Percentiles rank a stretch among this genome's conserved stretches.
These are phyloP conservation scores for Hypoxylon perforatum DNA, from an alignment of 495 filamentous ascomycete genomes.

Conservation along the genomic window DNA sequence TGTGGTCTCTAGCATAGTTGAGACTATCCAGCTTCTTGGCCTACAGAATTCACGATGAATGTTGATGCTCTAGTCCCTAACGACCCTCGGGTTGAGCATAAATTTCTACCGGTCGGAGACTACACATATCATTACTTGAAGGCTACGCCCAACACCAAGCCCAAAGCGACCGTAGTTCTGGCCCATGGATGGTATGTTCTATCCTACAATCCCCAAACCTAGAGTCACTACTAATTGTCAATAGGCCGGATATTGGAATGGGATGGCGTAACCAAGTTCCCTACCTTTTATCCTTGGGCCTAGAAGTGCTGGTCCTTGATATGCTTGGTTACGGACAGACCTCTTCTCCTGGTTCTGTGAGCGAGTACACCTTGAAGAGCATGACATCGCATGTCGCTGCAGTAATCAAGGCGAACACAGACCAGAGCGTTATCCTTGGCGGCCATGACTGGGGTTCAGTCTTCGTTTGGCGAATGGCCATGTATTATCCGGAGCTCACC, in stretches of 20 bases:
- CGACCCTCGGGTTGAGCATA: constrained; percentile 69
- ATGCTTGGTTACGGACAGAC: constrained; percentile 80
- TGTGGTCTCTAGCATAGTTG: background rate
- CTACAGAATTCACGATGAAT: background rate
- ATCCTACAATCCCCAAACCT: background rate
- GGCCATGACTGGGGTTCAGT: constrained; percentile 84
- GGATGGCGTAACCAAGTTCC: constrained; percentile 86
- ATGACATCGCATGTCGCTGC: constrained; percentile 72
- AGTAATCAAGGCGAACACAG: constrained; percentile 41
- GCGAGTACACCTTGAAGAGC: constrained; percentile 72
- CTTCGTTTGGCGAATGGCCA: constrained; percentile 68
- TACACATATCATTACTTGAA: constrained; percentile 74
- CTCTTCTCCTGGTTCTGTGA: constrained; percentile 62
- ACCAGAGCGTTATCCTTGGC: constrained; percentile 63
- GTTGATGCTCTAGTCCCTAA: constrained; percentile 57
- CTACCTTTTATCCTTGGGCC: constrained; percentile 68
- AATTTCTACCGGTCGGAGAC: constrained; percentile 66
- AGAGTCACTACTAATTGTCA: background rate
- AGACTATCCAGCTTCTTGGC: background rate
- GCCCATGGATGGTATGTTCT: constrained; percentile 54
- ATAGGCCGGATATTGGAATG: constrained; percentile 67
- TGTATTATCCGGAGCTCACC: constrained; percentile 76
- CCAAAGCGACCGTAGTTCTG: constrained; percentile 69
- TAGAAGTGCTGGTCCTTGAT: constrained; percentile 76
- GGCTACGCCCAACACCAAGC: constrained; percentile 62